A percentile compares a stretch with the other conserved stretches of the same genome.
Evolutionary conservation across 306 rosid genomes (phyloP).

Genomic region (Prunus fruticosa): DNA sequence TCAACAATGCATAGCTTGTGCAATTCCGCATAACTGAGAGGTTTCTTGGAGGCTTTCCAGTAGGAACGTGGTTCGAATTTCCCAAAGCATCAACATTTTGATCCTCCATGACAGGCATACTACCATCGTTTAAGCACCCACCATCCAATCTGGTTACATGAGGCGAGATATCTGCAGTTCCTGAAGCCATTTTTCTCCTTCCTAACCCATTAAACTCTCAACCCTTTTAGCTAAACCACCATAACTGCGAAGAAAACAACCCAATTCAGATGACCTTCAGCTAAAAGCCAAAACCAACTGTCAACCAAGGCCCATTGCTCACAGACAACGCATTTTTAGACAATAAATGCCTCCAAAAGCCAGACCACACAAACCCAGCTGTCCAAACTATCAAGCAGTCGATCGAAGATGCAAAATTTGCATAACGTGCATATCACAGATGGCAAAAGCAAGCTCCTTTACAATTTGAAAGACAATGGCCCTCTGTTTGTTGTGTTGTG

Average conservation of each 20-base stretch:
- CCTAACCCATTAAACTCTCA: slow-evolving; percentile 29
- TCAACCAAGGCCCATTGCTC: slow-evolving; percentile 20
- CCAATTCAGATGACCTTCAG: not conserved
- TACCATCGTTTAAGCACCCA: slow-evolving; percentile 24
- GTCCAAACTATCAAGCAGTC: slow-evolving; percentile 22
- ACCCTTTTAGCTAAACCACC: slow-evolving; percentile 14
- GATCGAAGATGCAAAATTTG: slow-evolving; percentile 35
- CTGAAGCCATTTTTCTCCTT: slow-evolving; percentile 35
- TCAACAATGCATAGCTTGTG: slow-evolving; percentile 48
- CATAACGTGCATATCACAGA: not conserved
- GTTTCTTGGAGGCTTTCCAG: slow-evolving; percentile 59
- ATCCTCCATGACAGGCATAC: slow-evolving; percentile 45
- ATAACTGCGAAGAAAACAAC: not conserved
- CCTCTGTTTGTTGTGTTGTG: not conserved
- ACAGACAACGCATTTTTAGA: slow-evolving; percentile 23
- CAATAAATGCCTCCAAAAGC: slow-evolving; percentile 3
- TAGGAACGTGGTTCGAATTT: slow-evolving; percentile 24
- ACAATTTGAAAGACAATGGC: slow-evolving; percentile 11
- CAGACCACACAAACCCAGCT: slow-evolving; percentile 28
- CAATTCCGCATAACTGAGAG: slow-evolving; percentile 46
- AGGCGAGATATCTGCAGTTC: slow-evolving; percentile 31
- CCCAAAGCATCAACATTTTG: slow-evolving; percentile 40
- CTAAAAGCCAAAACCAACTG: slow-evolving; percentile 16
- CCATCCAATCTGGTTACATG: slow-evolving; percentile 16
- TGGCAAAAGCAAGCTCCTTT: not conserved